Conservation (phyloP, 495 filamentous ascomycete genomes). For the Ramalina peruviana region DNA sequence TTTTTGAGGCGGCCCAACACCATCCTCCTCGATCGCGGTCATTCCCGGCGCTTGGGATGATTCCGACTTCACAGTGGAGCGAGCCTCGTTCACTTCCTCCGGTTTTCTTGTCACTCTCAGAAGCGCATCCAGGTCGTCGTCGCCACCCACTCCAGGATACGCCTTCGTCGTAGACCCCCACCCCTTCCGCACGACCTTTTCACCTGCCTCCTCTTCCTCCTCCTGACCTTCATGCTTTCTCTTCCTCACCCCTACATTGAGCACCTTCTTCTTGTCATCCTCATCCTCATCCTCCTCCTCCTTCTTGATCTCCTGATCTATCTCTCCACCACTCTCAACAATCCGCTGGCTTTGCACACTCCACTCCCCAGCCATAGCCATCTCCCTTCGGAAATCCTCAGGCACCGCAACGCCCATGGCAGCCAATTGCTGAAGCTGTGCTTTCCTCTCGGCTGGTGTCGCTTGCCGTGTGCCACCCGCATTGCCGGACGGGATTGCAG, state of each 20-base stretch:
- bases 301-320: slow-evolving; percentile 4
- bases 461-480: slow-evolving; percentile 19
- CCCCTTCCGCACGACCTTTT: slow-evolving; percentile 46
- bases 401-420: slow-evolving; percentile 80
- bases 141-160: slow-evolving; percentile 45
- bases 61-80: neutral
- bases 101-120: slow-evolving; percentile 29
- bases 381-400: slow-evolving; percentile 57
- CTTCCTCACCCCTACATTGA: slow-evolving; percentile 46
- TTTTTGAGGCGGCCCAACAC: too few relatives aligned
- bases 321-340: slow-evolving; percentile 18
- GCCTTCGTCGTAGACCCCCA: slow-evolving; percentile 62
- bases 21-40: too few relatives aligned
- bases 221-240: slow-evolving; percentile 49
- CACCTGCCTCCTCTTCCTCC: slow-evolving; percentile 49
- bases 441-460: slow-evolving; percentile 58
- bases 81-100: slow-evolving; percentile 20
- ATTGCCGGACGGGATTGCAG: slow-evolving; percentile 10
- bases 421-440: slow-evolving; percentile 72
- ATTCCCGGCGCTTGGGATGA: too few relatives aligned
- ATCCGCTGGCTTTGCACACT: slow-evolving; percentile 48
- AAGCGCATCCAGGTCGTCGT: slow-evolving; percentile 54
- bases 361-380: slow-evolving; percentile 91
- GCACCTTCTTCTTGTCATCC: slow-evolving; percentile 23
- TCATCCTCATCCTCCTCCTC: slow-evolving; percentile 36